Evolutionary conservation across 345 rosid species (phyloP).

Genomic region (Arabidopsis arenosa): DNA sequence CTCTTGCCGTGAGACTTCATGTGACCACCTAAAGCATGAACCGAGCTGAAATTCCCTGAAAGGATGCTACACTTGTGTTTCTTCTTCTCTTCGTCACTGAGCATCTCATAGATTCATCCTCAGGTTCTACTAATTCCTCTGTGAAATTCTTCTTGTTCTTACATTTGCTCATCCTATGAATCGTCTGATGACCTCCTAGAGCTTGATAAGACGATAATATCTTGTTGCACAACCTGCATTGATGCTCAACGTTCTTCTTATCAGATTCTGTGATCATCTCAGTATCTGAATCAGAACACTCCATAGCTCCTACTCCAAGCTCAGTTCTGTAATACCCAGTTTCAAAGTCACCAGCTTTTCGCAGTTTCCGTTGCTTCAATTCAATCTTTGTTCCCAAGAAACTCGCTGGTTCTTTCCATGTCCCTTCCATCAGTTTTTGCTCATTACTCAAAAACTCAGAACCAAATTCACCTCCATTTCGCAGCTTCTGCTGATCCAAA

Average conservation of each 20-base stretch:
- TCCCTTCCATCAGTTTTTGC: background rate
- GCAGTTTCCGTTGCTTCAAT: background rate
- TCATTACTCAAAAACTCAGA: background rate
- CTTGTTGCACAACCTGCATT: constrained; percentile 61
- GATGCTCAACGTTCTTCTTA: constrained; percentile 32
- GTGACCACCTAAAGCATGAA: constrained; percentile 72
- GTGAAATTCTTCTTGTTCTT: constrained; percentile 30
- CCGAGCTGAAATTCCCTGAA: constrained; percentile 49
- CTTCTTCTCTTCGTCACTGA: constrained; percentile 35
- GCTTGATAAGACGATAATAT: constrained; percentile 57
- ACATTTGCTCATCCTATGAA: constrained; percentile 49
- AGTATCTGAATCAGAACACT: constrained; percentile 19
- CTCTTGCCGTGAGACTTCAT: constrained; percentile 32
- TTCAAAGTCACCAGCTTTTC: constrained; percentile 28
- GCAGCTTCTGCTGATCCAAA: background rate
- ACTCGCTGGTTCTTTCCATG: background rate
- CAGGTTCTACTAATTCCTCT: constrained; percentile 33
- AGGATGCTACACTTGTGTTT: constrained; percentile 49
- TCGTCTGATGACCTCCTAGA: constrained; percentile 71
- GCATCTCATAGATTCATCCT: constrained; percentile 27
- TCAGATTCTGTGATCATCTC: constrained; percentile 15
- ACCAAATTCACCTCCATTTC: constrained; percentile 1
- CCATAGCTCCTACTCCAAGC: constrained; percentile 12
- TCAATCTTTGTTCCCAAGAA: background rate
- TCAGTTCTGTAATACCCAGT: constrained; percentile 8